Evolutionary conservation across 768 basidiomycete species (phyloP).

Genomic region (Boletus reticuloceps): DNA sequence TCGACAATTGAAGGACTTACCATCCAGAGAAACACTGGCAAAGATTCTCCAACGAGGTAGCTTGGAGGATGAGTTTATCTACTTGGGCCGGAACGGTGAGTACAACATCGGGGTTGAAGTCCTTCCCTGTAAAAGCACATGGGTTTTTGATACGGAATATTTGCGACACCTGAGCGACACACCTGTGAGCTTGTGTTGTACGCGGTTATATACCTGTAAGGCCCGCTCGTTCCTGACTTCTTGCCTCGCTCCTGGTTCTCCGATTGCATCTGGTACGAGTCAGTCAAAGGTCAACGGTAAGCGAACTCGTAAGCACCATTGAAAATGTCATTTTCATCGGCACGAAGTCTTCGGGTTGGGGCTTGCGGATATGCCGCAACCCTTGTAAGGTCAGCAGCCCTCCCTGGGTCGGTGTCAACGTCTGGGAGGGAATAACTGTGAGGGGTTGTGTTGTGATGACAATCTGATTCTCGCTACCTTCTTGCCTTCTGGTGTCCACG

Average conservation of each 20-base stretch:
- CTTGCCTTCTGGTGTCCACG: constrained; percentile 64
- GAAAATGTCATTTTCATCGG: constrained; percentile 93
- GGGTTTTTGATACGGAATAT: not conserved
- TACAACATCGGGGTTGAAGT: constrained; percentile 83
- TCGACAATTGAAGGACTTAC: constrained; percentile 34
- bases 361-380: constrained; percentile 75
- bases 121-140: constrained; percentile 56
- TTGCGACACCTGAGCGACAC: constrained; percentile 12
- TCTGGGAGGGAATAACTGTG: constrained; percentile 23
- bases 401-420: constrained; percentile 48
- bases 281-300: not conserved
- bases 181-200: constrained; percentile 94
- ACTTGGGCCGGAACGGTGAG: constrained; percentile 84
- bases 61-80: constrained; percentile 88
- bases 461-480: constrained; percentile 45
- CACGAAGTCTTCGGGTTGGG: constrained; percentile 76
- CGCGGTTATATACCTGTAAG: constrained; percentile 88
- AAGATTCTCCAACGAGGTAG: constrained; percentile 90
- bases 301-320: constrained; percentile 56
- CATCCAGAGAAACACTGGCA: constrained; percentile 97
- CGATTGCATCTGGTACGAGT: constrained; percentile 37
- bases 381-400: constrained; percentile 59
- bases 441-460: constrained; percentile 1
- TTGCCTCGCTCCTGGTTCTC: constrained; percentile 58
- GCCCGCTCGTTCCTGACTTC: constrained; percentile 93